Percentiles rank a stretch among this genome's conserved stretches.
phyloP scores from a whole-genome alignment of 2,329 filamentous ascomycete species.

The Botrytis fragariae region DNA sequence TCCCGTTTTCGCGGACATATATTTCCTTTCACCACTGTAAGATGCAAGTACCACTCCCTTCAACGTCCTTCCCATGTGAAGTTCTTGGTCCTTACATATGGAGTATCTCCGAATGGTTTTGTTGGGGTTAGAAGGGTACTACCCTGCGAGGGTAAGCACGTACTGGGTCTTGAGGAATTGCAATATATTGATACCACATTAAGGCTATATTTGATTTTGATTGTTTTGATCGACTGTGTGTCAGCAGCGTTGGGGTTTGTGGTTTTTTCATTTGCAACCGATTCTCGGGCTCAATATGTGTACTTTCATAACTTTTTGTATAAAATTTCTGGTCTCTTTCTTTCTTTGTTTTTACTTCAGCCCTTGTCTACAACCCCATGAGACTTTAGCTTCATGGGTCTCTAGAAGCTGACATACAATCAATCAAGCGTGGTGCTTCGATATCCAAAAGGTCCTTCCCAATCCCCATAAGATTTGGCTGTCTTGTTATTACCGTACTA shows the following conservation, averaged over 20 bases:
- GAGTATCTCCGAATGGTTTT: background rate
- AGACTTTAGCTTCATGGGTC: background rate
- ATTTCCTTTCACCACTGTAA: background rate
- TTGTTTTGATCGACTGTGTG: slow-evolving; percentile 9
- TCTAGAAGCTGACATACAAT: slow-evolving; percentile 7
- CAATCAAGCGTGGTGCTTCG: slow-evolving; percentile 16
- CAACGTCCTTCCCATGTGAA: slow-evolving; percentile 17
- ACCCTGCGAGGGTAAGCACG: slow-evolving; percentile 8
- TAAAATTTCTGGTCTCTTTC: background rate
- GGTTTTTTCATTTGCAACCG: background rate
- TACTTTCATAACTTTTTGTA: background rate
- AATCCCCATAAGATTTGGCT: background rate
- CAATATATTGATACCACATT: slow-evolving; percentile 20
- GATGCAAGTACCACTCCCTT: slow-evolving; percentile 19
- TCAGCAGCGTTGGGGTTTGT: slow-evolving; percentile 7
- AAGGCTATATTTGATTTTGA: slow-evolving; percentile 11
- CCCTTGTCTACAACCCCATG: background rate
- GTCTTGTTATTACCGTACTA: background rate
- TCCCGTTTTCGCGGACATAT: slow-evolving; percentile 31
- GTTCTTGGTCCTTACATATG: slow-evolving; percentile 4
- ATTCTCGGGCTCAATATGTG: background rate
- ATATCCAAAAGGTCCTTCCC: slow-evolving; percentile 7
- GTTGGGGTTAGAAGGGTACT: slow-evolving; percentile 8
- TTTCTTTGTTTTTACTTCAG: background rate
- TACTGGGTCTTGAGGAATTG: background rate